These are phyloP conservation scores for Neopestalotiopsis rosae DNA, from an alignment of 2,329 filamentous ascomycete species.

Conservation along the genomic window DNA sequence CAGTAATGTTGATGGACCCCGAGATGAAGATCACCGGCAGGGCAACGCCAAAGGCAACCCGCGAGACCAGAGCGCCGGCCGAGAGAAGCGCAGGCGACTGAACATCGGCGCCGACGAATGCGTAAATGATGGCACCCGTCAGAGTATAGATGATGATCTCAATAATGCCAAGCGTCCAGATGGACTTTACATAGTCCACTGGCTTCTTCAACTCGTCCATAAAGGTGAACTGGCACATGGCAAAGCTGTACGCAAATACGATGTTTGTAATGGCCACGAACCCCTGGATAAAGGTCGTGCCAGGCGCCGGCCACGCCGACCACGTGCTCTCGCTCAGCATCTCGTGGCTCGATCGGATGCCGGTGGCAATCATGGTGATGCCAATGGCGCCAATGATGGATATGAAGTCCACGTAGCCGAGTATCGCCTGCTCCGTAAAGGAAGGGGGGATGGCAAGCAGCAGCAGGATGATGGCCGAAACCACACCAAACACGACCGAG, in stretches of 20 bases:
- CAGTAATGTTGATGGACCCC: slow-evolving; percentile 67
- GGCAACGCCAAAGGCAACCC: slow-evolving; percentile 67
- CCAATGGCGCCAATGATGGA: slow-evolving; percentile 64
- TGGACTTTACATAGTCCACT: slow-evolving; percentile 40
- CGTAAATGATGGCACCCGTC: slow-evolving; percentile 66
- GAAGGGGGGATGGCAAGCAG: slow-evolving; percentile 62
- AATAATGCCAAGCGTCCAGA: slow-evolving; percentile 59
- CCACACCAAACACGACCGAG: slow-evolving; percentile 62
- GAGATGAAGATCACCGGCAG: slow-evolving; percentile 69
- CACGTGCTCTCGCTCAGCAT: slow-evolving; percentile 28
- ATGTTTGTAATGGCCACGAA: slow-evolving; percentile 65
- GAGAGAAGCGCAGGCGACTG: slow-evolving; percentile 66
- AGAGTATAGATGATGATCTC: slow-evolving; percentile 65
- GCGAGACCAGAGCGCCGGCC: slow-evolving; percentile 57
- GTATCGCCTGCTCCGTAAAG: slow-evolving; percentile 60
- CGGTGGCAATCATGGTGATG: slow-evolving; percentile 64
- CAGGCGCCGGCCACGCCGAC: slow-evolving; percentile 37
- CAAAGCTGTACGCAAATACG: slow-evolving; percentile 62
- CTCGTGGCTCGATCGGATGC: slow-evolving; percentile 39
- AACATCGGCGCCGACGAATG: slow-evolving; percentile 62
- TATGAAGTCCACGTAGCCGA: slow-evolving; percentile 63
- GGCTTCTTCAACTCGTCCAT: slow-evolving; percentile 47
- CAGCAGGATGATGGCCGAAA: slow-evolving; percentile 60
- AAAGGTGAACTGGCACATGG: slow-evolving; percentile 43
- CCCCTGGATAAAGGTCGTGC: slow-evolving; percentile 49